Base-by-base conservation (phyloP, 2,329 filamentous ascomycete genomes). In the Bipolaris bicolor region DNA sequence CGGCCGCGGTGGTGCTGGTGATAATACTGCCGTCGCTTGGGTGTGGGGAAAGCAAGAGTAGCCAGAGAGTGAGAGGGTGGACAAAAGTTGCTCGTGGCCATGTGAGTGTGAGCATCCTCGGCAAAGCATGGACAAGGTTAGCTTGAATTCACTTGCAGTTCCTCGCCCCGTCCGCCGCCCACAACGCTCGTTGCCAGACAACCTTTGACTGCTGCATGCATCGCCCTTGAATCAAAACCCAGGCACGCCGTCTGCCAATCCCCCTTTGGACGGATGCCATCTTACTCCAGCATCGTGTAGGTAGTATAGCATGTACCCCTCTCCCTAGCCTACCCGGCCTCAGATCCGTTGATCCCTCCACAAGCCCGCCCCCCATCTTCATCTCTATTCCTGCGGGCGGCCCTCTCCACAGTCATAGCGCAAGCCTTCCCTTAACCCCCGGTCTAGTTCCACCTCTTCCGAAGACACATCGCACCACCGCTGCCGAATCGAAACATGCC, bases 401-500 rank as follows among this genome's bases (percentile, higher is more conserved):
- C 59, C 55, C 66, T 47, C 62, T 62, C 60, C 48, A 59, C 64
- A 63, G 65, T 65, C 72, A 68, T 60, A 70, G 72, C 72, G 70
- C 67, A 63, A 60, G 64, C 67, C 66, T 55, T 65, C 63, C 67
- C 45, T 61, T 58, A 57, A 57, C 66, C 61, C 59, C 67, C 57
- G 60, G 59, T 46, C 49, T 57, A 56, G 52, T 70, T 60, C 64
- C 68, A 65, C 61, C 47, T 61, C 52, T 54, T 58, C 52, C 64
- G 52, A 66, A 66, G 57, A 61, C 61, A 63, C 63, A 57, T 69
- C 60, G 66, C 67, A 66, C 62, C 60, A 59, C 62, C 55, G 58
- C 59, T 63, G 65, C 66, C 70, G 64, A 68, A 67, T 70, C 62
- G 65, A 68, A 70, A 63, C 70, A 69, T 70, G 65, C 58, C 67